These are phyloP conservation scores for Flaveria trinervia DNA, from an alignment of 129 eudicot genomes.

Conservation along the genomic window DNA sequence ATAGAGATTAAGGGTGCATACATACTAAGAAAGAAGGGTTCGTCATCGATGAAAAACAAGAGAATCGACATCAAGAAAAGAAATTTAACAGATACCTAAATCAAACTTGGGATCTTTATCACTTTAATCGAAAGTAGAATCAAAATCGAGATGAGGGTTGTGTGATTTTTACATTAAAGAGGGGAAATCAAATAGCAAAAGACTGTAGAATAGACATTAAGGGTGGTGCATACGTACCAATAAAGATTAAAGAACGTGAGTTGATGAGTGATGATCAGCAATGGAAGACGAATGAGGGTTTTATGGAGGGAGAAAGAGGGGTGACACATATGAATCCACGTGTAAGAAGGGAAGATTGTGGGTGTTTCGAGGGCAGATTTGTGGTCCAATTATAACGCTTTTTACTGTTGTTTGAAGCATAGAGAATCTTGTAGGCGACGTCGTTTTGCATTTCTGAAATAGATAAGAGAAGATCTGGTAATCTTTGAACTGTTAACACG, in stretches of 20 bases:
- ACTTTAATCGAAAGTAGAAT: too few relatives aligned
- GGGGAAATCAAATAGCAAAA: too few relatives aligned
- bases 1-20: too few relatives aligned
- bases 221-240: too few relatives aligned
- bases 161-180: too few relatives aligned
- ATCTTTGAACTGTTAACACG: too few relatives aligned
- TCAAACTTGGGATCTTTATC: not conserved
- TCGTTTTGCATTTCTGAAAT: not conserved
- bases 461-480: too few relatives aligned
- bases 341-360: conserved; percentile 26
- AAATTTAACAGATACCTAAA: not conserved
- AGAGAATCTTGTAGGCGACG: not conserved
- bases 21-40: not conserved
- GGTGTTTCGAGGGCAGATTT: conserved; percentile 1
- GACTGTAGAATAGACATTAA: too few relatives aligned
- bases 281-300: not conserved
- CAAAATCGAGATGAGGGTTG: too few relatives aligned
- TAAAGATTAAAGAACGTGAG: not conserved
- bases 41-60: not conserved
- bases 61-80: not conserved
- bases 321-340: conserved; percentile 37
- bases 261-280: not conserved
- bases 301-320: conserved; percentile 15
- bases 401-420: not conserved
- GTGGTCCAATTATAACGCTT: conserved; percentile 24